A percentile compares a stretch with the other conserved stretches of the same genome.
Evolutionary conservation across 192 early-diverging fungal genomes (phyloP).

Genomic region (Rhizophagus clarus): DNA sequence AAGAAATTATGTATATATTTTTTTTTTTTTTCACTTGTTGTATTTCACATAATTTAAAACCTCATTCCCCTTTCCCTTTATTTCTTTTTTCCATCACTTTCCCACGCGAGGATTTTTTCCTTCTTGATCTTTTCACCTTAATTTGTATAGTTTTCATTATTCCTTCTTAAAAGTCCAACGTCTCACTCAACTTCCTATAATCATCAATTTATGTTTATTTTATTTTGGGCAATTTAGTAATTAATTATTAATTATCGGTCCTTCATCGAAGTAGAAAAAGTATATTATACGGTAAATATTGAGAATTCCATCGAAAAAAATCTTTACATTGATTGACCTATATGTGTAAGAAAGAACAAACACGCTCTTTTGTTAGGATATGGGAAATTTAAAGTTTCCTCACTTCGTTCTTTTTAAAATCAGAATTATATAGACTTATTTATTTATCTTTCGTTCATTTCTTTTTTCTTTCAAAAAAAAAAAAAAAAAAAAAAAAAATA

Average conservation of each 20-base stretch:
- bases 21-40: conserved; percentile 17
- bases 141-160: conserved; percentile 6
- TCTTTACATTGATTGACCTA: neutral
- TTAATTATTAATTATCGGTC: neutral
- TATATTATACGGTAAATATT: neutral
- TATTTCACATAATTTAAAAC: neutral
- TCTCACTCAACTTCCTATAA: neutral
- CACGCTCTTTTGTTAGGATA: neutral
- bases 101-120: neutral
- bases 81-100: neutral
- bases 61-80: neutral
- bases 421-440: neutral
- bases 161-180: neutral
- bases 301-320: neutral
- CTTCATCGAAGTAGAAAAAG: neutral
- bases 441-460: neutral
- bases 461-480: too few species aligned
- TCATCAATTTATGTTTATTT: neutral
- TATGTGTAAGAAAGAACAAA: neutral
- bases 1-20: conserved; percentile 10
- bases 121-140: neutral
- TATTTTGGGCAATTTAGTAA: neutral
- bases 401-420: neutral
- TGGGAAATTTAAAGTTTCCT: neutral
- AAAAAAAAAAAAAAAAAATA: neutral